Conservation (phyloP, 2,329 filamentous ascomycete genomes). For the Penicillium sclerotigenum region DNA sequence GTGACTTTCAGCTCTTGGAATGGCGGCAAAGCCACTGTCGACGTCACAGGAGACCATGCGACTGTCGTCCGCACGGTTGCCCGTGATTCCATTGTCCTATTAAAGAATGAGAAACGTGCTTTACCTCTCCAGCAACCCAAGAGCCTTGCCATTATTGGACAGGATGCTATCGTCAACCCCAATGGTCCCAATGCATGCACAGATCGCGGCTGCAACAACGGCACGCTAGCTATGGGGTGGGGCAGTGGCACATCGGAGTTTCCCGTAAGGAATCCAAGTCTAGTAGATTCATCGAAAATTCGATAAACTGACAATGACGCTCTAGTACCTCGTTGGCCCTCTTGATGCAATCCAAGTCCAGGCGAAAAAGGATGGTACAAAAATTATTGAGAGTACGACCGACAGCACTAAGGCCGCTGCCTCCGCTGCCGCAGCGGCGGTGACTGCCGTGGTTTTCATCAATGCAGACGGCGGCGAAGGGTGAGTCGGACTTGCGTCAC, state of each 20-base stretch:
- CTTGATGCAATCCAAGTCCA: constrained; percentile 43
- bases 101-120: constrained; percentile 46
- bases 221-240: constrained; percentile 70
- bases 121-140: constrained; percentile 48
- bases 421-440: constrained; percentile 35
- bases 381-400: constrained; percentile 42
- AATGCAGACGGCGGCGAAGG: constrained; percentile 50
- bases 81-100: constrained; percentile 46
- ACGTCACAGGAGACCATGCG: constrained; percentile 43
- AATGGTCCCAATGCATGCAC: constrained; percentile 53
- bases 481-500: not conserved
- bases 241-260: constrained; percentile 70
- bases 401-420: constrained; percentile 39
- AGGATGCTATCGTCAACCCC: constrained; percentile 48
- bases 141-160: constrained; percentile 50
- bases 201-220: constrained; percentile 64
- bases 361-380: constrained; percentile 38
- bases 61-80: constrained; percentile 43
- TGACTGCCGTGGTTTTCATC: constrained; percentile 49
- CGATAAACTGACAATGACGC: not conserved
- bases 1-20: constrained; percentile 49
- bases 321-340: constrained; percentile 44
- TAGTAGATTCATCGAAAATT: not conserved
- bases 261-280: constrained; percentile 40
- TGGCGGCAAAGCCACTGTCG: constrained; percentile 30